Percentiles rank a stretch among this genome's conserved stretches.
Evolutionary conservation across 1,284 basidiomycete species (phyloP).

Genomic region (Cutaneotrichosporon dermatis): DNA sequence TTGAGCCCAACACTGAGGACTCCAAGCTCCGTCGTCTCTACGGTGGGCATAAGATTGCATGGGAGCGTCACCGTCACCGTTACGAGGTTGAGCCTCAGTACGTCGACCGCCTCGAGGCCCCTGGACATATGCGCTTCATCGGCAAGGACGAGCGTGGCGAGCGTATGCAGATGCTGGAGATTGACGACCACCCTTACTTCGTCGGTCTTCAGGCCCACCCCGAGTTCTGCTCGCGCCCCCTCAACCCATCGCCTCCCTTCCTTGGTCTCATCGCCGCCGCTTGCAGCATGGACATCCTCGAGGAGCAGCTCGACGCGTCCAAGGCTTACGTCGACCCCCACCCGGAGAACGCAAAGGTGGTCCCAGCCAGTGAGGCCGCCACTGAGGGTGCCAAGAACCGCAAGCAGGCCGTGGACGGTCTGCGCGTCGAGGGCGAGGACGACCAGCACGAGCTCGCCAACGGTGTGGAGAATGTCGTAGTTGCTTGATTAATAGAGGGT

Average conservation of each 20-base stretch:
- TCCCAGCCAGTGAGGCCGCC: slow-evolving; percentile 43
- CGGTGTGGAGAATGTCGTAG: background rate
- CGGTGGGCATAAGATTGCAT: slow-evolving; percentile 75
- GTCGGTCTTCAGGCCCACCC: slow-evolving; percentile 94
- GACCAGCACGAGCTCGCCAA: slow-evolving; percentile 4
- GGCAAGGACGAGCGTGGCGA: slow-evolving; percentile 95
- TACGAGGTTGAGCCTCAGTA: slow-evolving; percentile 95
- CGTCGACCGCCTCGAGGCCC: slow-evolving; percentile 67
- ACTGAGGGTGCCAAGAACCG: slow-evolving; percentile 40
- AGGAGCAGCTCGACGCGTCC: slow-evolving; percentile 72
- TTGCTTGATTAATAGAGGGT: slow-evolving; percentile 1
- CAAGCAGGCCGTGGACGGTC: slow-evolving; percentile 38
- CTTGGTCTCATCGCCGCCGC: slow-evolving; percentile 91
- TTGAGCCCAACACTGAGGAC: slow-evolving; percentile 61
- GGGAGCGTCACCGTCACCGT: slow-evolving; percentile 96
- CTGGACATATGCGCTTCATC: slow-evolving; percentile 68
- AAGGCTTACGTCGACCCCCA: slow-evolving; percentile 55
- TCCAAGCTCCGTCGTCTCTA: slow-evolving; percentile 76
- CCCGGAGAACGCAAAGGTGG: slow-evolving; percentile 48
- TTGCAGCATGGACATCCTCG: slow-evolving; percentile 60
- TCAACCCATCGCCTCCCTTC: slow-evolving; percentile 97
- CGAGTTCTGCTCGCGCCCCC: slow-evolving; percentile 96
- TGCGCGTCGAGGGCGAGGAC: slow-evolving; percentile 30
- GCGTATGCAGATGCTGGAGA: slow-evolving; percentile 94
- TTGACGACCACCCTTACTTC: slow-evolving; percentile 90